These are phyloP conservation scores for Isabelozyma pseudorhagii DNA, from an alignment of 805 yeast species.

Conservation along the genomic window DNA sequence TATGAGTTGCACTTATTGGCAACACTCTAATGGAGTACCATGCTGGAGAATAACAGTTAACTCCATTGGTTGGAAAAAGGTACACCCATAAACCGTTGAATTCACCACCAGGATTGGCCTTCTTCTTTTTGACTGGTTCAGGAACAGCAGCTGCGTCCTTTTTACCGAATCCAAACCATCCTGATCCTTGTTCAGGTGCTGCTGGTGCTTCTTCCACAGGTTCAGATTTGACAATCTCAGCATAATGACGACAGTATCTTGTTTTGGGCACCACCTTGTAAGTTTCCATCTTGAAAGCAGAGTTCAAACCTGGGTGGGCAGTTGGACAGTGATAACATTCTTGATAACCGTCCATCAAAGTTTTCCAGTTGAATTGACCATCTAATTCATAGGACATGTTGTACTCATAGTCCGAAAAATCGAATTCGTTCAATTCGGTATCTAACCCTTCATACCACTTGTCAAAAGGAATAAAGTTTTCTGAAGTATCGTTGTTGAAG, in stretches of 20 bases:
- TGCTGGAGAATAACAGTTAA: slow-evolving; percentile 65
- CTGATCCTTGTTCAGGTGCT: slow-evolving; percentile 29
- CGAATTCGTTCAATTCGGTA: slow-evolving; percentile 53
- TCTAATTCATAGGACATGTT: slow-evolving; percentile 63
- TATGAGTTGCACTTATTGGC: slow-evolving; percentile 51
- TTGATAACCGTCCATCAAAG: slow-evolving; percentile 66
- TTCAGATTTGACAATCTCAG: slow-evolving; percentile 43
- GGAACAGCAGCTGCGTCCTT: slow-evolving; percentile 18
- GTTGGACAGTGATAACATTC: slow-evolving; percentile 70
- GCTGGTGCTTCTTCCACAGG: slow-evolving; percentile 26
- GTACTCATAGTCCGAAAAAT: slow-evolving; percentile 58
- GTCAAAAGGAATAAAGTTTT: slow-evolving; percentile 46
- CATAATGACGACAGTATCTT: slow-evolving; percentile 61
- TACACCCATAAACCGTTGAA: slow-evolving; percentile 64
- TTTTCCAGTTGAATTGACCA: slow-evolving; percentile 65
- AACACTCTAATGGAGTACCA: slow-evolving; percentile 62
- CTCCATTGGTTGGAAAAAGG: slow-evolving; percentile 57
- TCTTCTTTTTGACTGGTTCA: slow-evolving; percentile 14
- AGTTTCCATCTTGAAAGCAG: slow-evolving; percentile 62
- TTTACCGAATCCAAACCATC: slow-evolving; percentile 54
- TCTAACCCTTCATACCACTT: slow-evolving; percentile 52
- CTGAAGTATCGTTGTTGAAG: slow-evolving; percentile 42
- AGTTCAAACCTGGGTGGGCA: slow-evolving; percentile 58
- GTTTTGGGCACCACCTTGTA: slow-evolving; percentile 59
- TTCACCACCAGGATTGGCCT: slow-evolving; percentile 56